These are phyloP conservation scores for Ascoidea asiatica DNA, from an alignment of 805 yeast genomes.

Conservation along the genomic window DNA sequence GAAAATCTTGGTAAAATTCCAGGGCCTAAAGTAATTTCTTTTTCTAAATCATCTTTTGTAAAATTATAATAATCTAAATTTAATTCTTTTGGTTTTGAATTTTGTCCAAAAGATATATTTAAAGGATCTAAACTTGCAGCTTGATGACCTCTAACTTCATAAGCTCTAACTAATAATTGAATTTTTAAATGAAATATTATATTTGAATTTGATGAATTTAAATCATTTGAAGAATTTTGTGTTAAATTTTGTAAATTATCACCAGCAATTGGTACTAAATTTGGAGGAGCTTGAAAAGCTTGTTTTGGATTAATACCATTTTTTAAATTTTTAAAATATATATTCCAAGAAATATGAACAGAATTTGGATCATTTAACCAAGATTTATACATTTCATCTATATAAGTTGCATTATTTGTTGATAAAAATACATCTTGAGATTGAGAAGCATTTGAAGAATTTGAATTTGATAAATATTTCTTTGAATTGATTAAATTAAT, in stretches of 20 bases:
- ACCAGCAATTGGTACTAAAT: slow-evolving; percentile 67
- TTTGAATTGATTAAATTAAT: too few species aligned
- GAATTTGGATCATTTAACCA: slow-evolving; percentile 85
- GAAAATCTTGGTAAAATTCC: slow-evolving; percentile 94
- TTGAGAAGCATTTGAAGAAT: neutral
- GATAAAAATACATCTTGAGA: slow-evolving; percentile 61
- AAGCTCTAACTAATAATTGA: slow-evolving; percentile 93
- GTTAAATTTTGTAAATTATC: slow-evolving; percentile 43
- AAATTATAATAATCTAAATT: slow-evolving; percentile 89
- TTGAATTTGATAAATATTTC: too few species aligned
- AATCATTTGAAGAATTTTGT: slow-evolving; percentile 26
- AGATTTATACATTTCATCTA: slow-evolving; percentile 95
- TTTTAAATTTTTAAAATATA: slow-evolving; percentile 86
- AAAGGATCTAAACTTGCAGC: slow-evolving; percentile 95
- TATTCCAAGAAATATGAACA: slow-evolving; percentile 95
- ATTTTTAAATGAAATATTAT: slow-evolving; percentile 85
- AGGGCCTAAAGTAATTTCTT: slow-evolving; percentile 84
- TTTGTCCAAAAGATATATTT: slow-evolving; percentile 75
- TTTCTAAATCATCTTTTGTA: slow-evolving; percentile 72
- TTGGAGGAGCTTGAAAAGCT: slow-evolving; percentile 89
- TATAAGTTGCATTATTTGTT: slow-evolving; percentile 76
- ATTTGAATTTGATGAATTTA: slow-evolving; percentile 41
- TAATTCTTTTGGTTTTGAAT: slow-evolving; percentile 67
- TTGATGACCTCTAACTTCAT: slow-evolving; percentile 96
- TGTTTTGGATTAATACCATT: slow-evolving; percentile 52